Evolutionary conservation across 306 rosid species (phyloP).

Genomic region (Fragaria iinumae): DNA sequence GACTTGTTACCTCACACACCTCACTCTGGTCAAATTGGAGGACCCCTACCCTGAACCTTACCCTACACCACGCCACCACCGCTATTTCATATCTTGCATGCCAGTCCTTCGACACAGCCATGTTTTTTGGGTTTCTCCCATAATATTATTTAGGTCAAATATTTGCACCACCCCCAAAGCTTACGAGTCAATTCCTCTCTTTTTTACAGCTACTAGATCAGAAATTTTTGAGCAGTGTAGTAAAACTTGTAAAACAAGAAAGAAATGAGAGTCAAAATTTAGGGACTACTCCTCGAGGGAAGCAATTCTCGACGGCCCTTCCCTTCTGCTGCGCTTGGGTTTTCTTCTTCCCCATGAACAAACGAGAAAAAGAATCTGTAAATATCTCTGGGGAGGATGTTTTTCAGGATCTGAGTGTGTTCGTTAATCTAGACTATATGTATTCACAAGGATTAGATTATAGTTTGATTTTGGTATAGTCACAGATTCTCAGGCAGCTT

Average conservation of each 20-base stretch:
- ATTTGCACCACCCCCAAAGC: neutral
- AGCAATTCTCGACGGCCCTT: slow-evolving; percentile 1
- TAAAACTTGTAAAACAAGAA: neutral
- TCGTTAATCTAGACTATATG: neutral
- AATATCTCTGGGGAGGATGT: slow-evolving; percentile 5
- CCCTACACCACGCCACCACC: neutral
- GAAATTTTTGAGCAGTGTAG: neutral
- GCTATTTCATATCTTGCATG: neutral
- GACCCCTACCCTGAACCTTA: neutral
- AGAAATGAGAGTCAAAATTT: neutral
- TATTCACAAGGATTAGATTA: neutral
- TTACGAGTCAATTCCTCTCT: neutral
- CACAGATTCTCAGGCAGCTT: slow-evolving; percentile 12
- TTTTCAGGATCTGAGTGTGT: neutral
- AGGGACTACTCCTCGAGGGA: slow-evolving; percentile 3
- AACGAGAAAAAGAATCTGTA: neutral
- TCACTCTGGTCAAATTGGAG: too few relatives aligned
- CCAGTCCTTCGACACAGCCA: neutral
- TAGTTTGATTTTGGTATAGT: neutral
- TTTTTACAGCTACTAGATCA: neutral
- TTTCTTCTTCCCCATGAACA: neutral
- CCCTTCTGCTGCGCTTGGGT: slow-evolving; percentile 5
- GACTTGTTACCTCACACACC: too few relatives aligned
- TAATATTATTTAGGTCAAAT: neutral
- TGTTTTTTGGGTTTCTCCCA: too few relatives aligned